A percentile compares a stretch with the other conserved stretches of the same genome.
phyloP scores from a whole-genome alignment of 176 grass and related monocot species.

The Aegilops longissima region DNA sequence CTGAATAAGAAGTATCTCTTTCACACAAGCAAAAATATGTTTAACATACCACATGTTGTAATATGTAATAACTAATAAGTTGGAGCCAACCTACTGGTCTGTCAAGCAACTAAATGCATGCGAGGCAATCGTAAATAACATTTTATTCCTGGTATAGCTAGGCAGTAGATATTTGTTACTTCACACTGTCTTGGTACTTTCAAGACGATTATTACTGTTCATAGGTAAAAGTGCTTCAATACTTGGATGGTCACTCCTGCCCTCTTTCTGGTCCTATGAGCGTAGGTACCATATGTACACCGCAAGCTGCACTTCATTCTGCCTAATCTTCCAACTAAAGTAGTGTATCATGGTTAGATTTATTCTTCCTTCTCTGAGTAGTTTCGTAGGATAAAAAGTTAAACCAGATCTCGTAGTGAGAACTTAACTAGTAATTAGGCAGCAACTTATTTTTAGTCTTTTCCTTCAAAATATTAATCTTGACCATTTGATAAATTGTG shows the following conservation, averaged over 20 bases:
- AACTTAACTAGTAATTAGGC: neutral
- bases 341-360: neutral
- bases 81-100: neutral
- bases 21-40: constrained; percentile 5
- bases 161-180: neutral
- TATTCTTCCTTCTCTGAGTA: neutral
- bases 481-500: neutral
- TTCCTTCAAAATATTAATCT: neutral
- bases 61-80: neutral
- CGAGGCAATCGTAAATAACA: neutral
- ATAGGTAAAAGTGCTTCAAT: neutral
- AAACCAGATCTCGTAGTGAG: neutral
- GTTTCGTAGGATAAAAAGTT: neutral
- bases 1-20: constrained; percentile 1
- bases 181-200: neutral
- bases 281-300: neutral
- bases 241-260: neutral
- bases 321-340: neutral
- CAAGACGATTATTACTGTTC: neutral
- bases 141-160: neutral
- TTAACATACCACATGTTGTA: constrained; percentile 14
- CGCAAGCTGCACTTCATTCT: neutral
- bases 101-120: neutral
- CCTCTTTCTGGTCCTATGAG: neutral
- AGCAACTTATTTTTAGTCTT: neutral